These are phyloP conservation scores for Testicularia cyperi DNA, from an alignment of 1,284 basidiomycete genomes.

Conservation along the genomic window DNA sequence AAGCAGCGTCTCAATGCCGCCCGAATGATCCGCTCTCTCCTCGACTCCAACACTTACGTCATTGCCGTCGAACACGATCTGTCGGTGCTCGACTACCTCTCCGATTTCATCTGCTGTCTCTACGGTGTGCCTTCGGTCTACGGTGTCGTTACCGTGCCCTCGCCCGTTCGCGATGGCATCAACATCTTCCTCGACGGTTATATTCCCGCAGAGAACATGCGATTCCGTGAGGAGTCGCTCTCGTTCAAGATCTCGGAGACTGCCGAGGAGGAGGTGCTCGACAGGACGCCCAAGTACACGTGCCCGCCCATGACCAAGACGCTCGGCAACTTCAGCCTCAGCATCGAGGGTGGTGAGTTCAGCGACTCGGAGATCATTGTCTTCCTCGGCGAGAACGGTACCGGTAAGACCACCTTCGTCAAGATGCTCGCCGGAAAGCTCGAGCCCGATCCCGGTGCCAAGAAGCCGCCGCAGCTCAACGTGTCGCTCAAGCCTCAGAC, in stretches of 20 bases:
- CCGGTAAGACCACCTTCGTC: conserved; percentile 60
- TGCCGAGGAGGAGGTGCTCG: conserved; percentile 53
- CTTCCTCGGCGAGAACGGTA: conserved; percentile 60
- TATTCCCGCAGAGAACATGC: conserved; percentile 60
- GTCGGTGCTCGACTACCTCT: conserved; percentile 59
- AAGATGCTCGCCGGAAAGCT: conserved; percentile 60
- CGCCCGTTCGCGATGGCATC: conserved; percentile 59
- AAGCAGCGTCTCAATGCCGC: conserved; percentile 60
- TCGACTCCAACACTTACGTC: conserved; percentile 58
- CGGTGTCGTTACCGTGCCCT: conserved; percentile 59
- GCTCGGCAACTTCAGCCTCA: conserved; percentile 56
- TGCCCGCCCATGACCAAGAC: conserved; percentile 59
- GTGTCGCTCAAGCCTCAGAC: conserved; percentile 60
- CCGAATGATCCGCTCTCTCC: conserved; percentile 54
- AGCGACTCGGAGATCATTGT: conserved; percentile 59
- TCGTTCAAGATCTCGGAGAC: conserved; percentile 60
- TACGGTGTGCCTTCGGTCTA: conserved; percentile 60
- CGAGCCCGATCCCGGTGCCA: conserved; percentile 51
- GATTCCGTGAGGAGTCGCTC: conserved; percentile 59
- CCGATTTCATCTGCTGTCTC: conserved; percentile 60
- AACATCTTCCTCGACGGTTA: conserved; percentile 60
- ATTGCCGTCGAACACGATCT: conserved; percentile 60
- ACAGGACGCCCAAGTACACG: conserved; percentile 46
- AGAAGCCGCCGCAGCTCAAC: conserved; percentile 57
- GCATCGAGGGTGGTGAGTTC: conserved; percentile 56